Evolutionary conservation across 1,284 basidiomycete species (phyloP), one percentile per base, ranked within the genome.

Genomic region (Fomitopsis palustris): DNA sequence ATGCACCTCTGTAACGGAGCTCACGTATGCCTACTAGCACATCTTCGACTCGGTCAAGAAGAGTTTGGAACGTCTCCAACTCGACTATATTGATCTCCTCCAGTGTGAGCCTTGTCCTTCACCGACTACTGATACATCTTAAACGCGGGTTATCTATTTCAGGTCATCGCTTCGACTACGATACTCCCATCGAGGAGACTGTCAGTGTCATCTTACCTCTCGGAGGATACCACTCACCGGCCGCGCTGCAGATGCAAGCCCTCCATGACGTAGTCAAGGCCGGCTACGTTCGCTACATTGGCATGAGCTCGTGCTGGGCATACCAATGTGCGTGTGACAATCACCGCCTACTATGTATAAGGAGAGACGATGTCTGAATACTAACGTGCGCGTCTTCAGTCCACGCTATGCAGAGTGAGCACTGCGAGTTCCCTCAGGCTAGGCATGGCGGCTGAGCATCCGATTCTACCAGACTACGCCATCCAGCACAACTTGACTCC

Each of bases 251-350:
- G 56, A 67, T 90, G 86, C 81, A 85, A 73, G 87, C 87, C 3
- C 77, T 89, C 1, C 84, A 88, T 62, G 87, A 88, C 61, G 81
- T 89, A 21, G 85, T 88, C 21, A 69, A 87, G 67, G 78, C 78
- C 0, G 87, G 87, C 2, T 82, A 81, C 59, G 87, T 82, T 14
- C 77, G 86, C 14, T 90, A 90, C 71, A 81, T 89, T 57, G 87
- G 88, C 47, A 87, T 85, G 85, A 79, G 76, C 31, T 77, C 74
- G 3, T 73, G 72, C 63, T 66, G 58, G 25, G 73, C 72, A 3
- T 72, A 68, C 37, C 71, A 73, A 59, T 72, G 70, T 70, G 38
- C 29, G 49, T 31, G 21, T 9, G 25, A 3, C 14, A 9, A 31
- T 52, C n/a, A 2, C 10, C 14, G n/a, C n/a, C n/a, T n/a, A n/a